phyloP scores from a whole-genome alignment of 2,329 filamentous ascomycete species.

The Dothidotthia symphoricarpi region DNA sequence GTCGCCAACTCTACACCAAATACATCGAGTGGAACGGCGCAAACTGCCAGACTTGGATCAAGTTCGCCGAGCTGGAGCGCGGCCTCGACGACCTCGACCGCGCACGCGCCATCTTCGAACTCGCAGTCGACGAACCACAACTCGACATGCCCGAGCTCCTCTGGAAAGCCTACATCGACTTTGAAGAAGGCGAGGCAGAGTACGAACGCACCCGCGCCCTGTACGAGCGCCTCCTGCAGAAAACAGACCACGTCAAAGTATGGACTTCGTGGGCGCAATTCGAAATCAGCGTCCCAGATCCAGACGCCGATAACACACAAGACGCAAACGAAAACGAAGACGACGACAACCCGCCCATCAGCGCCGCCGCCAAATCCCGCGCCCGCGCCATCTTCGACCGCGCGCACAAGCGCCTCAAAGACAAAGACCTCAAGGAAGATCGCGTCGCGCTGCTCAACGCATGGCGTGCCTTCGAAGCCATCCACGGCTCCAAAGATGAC shows the following conservation, averaged over 20 bases:
- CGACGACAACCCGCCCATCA: constrained; percentile 63
- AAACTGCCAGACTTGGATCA: constrained; percentile 94
- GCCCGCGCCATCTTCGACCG: constrained; percentile 82
- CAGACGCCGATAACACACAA: constrained; percentile 47
- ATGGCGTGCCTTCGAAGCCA: constrained; percentile 89
- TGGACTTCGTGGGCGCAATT: constrained; percentile 99
- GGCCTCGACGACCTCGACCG: constrained; percentile 87
- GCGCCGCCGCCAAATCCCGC: constrained; percentile 77
- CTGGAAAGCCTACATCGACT: constrained; percentile 98
- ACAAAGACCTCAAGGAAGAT: constrained; percentile 87
- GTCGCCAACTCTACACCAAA: constrained; percentile 89
- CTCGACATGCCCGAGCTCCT: constrained; percentile 97
- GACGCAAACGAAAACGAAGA: constrained; percentile 18
- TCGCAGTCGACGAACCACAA: constrained; percentile 76
- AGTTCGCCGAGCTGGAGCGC: constrained; percentile 89
- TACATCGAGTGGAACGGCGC: constrained; percentile 88
- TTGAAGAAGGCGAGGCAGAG: constrained; percentile 93
- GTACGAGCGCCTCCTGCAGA: constrained; percentile 87
- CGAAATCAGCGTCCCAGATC: constrained; percentile 89
- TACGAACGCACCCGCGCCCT: constrained; percentile 77
- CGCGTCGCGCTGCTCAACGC: constrained; percentile 87
- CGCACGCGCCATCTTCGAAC: constrained; percentile 84
- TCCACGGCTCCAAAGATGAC: constrained; percentile 73
- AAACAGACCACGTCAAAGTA: constrained; percentile 98
- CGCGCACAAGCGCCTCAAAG: constrained; percentile 82